Conservation (phyloP, 2,329 filamentous ascomycete species). For the Aspergillus hortae region DNA sequence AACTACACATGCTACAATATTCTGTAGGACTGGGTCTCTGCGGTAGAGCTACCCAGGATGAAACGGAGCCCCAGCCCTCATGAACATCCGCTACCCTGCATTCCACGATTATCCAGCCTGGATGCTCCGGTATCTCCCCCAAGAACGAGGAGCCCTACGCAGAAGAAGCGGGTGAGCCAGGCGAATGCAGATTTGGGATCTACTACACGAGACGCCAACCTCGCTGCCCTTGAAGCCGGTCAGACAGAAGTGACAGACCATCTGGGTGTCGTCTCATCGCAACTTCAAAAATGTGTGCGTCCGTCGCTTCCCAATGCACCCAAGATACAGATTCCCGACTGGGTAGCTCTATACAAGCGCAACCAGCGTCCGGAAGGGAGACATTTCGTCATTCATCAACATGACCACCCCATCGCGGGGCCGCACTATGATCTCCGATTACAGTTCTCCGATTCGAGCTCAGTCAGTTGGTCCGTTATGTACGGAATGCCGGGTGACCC, state of each 20-base stretch:
- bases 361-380: constrained; percentile 45
- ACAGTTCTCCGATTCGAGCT: constrained; percentile 66
- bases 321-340: not conserved
- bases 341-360: constrained; percentile 14
- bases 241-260: constrained; percentile 47
- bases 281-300: constrained; percentile 23
- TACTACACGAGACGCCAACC: constrained; percentile 2
- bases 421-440: constrained; percentile 67
- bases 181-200: not conserved
- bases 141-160: not conserved
- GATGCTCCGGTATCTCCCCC: constrained; percentile 28
- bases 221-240: constrained; percentile 53
- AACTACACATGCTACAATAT: too few species aligned
- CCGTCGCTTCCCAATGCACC: not conserved
- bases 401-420: constrained; percentile 68
- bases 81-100: not conserved
- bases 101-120: constrained; percentile 14
- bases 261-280: constrained; percentile 45
- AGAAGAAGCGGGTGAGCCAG: too few species aligned
- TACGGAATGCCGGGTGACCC: constrained; percentile 59
- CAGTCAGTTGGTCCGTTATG: constrained; percentile 62
- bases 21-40: not conserved
- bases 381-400: constrained; percentile 69
- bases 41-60: not conserved
- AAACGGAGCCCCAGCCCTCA: not conserved